phyloP scores from a whole-genome alignment of 352 stramenopile species.

The Halophytophthora polymorphica region DNA sequence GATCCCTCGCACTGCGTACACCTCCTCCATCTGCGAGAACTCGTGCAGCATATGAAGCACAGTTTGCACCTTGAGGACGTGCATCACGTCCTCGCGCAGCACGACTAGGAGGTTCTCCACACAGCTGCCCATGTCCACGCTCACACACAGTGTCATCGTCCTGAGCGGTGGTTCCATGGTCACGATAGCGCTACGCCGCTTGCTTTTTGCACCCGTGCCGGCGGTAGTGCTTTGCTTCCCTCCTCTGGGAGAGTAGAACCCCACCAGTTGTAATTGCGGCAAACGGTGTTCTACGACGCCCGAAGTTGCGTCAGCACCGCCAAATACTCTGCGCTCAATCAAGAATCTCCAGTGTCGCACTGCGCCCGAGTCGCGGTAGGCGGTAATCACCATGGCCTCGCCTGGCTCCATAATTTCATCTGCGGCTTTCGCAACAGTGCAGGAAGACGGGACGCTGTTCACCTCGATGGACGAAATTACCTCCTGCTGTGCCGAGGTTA shows the following conservation, averaged over 20 bases:
- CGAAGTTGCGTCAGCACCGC: not conserved
- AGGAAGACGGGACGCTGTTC: not conserved
- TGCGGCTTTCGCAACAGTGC: not conserved
- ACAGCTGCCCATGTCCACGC: conserved; percentile 47
- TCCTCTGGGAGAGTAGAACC: conserved; percentile 18
- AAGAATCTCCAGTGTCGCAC: conserved; percentile 44
- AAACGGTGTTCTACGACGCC: conserved; percentile 10
- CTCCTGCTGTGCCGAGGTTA: conserved; percentile 2
- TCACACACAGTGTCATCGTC: conserved; percentile 37
- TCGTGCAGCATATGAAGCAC: conserved; percentile 32
- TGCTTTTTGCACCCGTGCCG: conserved; percentile 8
- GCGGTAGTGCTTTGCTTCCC: conserved; percentile 12
- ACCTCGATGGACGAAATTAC: conserved; percentile 17
- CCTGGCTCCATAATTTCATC: not conserved
- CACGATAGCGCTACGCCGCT: conserved; percentile 15
- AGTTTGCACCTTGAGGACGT: conserved; percentile 68
- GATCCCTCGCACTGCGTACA: conserved; percentile 18
- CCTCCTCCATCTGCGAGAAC: conserved; percentile 17
- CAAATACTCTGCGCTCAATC: conserved; percentile 10
- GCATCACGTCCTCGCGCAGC: conserved; percentile 45
- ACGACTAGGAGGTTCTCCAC: conserved; percentile 52
- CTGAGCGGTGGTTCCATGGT: conserved; percentile 12
- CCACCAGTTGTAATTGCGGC: conserved; percentile 28
- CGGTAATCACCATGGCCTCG: conserved; percentile 32
- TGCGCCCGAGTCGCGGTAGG: conserved; percentile 22